A percentile compares a stretch with the other conserved stretches of the same genome.
phyloP scores from a whole-genome alignment of 75 land plant genomes.

The Pinus taeda region DNA sequence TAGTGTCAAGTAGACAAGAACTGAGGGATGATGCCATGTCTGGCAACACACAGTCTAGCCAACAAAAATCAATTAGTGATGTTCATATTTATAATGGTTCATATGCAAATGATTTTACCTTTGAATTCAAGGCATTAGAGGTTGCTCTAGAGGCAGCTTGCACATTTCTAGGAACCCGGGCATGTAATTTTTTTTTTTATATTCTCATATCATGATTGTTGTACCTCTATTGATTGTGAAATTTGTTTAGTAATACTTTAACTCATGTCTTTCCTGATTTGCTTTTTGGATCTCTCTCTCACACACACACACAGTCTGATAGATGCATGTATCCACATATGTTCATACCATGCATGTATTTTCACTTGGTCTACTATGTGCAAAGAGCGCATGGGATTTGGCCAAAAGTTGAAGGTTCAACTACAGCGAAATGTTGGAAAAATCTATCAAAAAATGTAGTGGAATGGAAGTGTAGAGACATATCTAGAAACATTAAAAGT shows the following conservation, averaged over 20 bases:
- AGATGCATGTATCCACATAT: too few relatives aligned
- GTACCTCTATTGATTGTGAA: not conserved
- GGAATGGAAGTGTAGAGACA: not conserved
- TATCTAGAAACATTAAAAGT: not conserved
- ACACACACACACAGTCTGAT: too few relatives aligned
- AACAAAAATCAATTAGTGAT: too few relatives aligned
- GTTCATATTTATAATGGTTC: too few relatives aligned
- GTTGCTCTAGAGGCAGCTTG: slow-evolving; percentile 96
- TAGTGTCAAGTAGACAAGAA: too few relatives aligned
- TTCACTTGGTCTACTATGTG: not conserved
- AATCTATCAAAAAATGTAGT: not conserved
- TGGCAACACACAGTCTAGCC: too few relatives aligned
- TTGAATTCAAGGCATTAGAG: slow-evolving; percentile 58
- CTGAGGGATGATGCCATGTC: too few relatives aligned
- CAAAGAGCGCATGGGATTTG: too few relatives aligned
- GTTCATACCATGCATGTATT: not conserved
- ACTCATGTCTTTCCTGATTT: not conserved
- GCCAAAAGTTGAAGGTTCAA: too few relatives aligned
- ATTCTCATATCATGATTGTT: not conserved
- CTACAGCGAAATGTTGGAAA: not conserved
- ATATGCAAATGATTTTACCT: too few relatives aligned
- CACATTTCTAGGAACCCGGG: slow-evolving; percentile 93
- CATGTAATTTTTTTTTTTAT: slow-evolving; percentile 14
- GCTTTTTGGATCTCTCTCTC: not conserved
- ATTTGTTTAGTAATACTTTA: not conserved